Evolutionary conservation across 2,329 filamentous ascomycete genomes (phyloP).

Genomic region (Epichloe glyceriae): DNA sequence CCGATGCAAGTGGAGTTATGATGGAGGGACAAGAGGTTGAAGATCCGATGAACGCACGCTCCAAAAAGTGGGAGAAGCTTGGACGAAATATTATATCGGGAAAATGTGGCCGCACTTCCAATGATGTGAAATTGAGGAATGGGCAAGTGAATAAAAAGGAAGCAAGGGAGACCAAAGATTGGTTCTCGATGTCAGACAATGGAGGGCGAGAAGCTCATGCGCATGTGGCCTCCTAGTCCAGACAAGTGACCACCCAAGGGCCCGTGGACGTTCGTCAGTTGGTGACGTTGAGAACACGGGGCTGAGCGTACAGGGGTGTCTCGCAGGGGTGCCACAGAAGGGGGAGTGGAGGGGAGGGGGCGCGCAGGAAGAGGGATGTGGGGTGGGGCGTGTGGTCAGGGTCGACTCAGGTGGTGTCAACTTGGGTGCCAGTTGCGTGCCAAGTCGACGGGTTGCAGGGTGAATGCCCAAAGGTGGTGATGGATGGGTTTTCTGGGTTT

Average conservation of each 20-base stretch:
- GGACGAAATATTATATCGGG: constrained; percentile 7
- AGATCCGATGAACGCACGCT: background rate
- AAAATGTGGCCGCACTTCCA: constrained; percentile 9
- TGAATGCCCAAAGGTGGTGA: background rate
- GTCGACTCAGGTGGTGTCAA: background rate
- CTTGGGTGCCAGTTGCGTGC: constrained; percentile 1
- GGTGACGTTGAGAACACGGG: constrained; percentile 32
- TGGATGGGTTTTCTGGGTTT: background rate
- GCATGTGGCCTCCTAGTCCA: constrained; percentile 16
- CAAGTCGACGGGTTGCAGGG: background rate
- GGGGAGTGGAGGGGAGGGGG: constrained; percentile 3
- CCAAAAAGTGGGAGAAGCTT: background rate
- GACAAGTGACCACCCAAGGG: constrained; percentile 17
- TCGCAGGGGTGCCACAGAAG: constrained; percentile 2
- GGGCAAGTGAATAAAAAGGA: constrained; percentile 11
- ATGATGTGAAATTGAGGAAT: constrained; percentile 10
- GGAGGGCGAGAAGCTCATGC: constrained; percentile 11
- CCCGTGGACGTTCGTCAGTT: constrained; percentile 23
- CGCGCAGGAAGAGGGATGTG: background rate
- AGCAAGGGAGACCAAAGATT: constrained; percentile 8
- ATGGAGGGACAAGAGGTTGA: background rate
- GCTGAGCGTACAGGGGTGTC: constrained; percentile 20
- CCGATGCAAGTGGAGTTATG: constrained; percentile 3
- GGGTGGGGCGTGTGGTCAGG: background rate
- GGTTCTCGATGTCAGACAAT: constrained; percentile 10